Evolutionary conservation across 2,329 filamentous ascomycete genomes (phyloP), one percentile per base, ranked within the genome.

Genomic region (Fusarium transvaalense): DNA sequence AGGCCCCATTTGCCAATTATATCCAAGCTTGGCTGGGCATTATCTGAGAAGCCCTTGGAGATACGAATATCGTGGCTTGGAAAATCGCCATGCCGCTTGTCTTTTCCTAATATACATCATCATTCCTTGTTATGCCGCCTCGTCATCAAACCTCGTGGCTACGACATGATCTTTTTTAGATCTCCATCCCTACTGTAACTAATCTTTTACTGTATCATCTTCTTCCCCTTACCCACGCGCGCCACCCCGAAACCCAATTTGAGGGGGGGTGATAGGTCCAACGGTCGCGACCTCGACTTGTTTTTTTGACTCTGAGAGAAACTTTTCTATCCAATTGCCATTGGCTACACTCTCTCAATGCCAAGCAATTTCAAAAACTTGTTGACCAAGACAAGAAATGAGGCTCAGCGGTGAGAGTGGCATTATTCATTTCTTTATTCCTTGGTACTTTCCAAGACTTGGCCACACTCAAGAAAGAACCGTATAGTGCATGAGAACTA

Each of bases 211-310:
- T 21, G 10, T 9, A 17, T 32, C 13, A n/a, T 17, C 12, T 14
- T 38, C 45, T 69, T 71, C 64, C 60, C 68, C 69, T 69, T 56
- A 73, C 70, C 70, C 70, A 71, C 42, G 59, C 53, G 54, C 56
- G 43, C 43, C 52, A 50, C 37, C 37, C 56, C 54, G 42, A 66
- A 55, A 50, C 65, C 50, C 46, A 50, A 37, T 27, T 50, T 38
- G 13, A 17, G 14, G 17, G 14, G 23, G 12, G 27, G 32, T 50
- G 46, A 19, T 27, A n/a, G 34, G 32, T 27, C 12, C 19, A 50
- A 50, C 46, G 46, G 46, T 38, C 9, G 15, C 23, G 46, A 7
- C 9, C 15, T 45, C 13, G 32, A 29, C 29, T 14, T 47, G 53
- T 42, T 58, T 14, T 47, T 57, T 42, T 58, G 37, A n/a, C 17